Evolutionary conservation across 2,329 filamentous ascomycete genomes (phyloP).

Genomic region (Penicillium sp.): DNA sequence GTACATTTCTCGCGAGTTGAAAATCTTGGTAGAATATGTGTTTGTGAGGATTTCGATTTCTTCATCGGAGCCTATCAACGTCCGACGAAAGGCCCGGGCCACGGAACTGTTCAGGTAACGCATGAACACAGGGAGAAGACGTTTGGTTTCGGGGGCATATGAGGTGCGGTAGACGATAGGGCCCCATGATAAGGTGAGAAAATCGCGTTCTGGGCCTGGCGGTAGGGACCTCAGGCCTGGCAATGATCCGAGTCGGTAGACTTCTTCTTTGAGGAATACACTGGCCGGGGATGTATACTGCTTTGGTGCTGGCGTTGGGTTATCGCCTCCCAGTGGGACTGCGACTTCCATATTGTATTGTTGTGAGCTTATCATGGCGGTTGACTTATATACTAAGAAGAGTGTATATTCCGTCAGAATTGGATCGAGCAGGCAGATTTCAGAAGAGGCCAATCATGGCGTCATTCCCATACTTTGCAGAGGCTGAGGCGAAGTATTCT

Average conservation of each 20-base stretch:
- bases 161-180: conserved; percentile 24
- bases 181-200: conserved; percentile 25
- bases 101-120: conserved; percentile 54
- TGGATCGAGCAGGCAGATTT: neutral
- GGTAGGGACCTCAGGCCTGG: conserved; percentile 23
- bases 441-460: conserved; percentile 3
- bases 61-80: conserved; percentile 17
- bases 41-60: conserved; percentile 14
- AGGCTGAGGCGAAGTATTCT: neutral
- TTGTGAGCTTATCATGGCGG: neutral
- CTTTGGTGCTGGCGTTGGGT: conserved; percentile 7
- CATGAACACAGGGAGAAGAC: conserved; percentile 48
- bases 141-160: conserved; percentile 22
- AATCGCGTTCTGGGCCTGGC: conserved; percentile 23
- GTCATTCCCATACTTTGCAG: conserved; percentile 1
- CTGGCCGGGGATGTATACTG: conserved; percentile 15
- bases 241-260: conserved; percentile 20
- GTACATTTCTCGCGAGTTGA: conserved; percentile 15
- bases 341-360: neutral
- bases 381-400: too few species aligned
- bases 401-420: neutral
- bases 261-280: conserved; percentile 23
- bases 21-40: conserved; percentile 24
- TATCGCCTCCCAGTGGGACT: neutral
- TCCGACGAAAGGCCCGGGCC: conserved; percentile 13